Conservation (phyloP, 148 eudicot genomes). For the Camellia lanceoleosa region DNA sequence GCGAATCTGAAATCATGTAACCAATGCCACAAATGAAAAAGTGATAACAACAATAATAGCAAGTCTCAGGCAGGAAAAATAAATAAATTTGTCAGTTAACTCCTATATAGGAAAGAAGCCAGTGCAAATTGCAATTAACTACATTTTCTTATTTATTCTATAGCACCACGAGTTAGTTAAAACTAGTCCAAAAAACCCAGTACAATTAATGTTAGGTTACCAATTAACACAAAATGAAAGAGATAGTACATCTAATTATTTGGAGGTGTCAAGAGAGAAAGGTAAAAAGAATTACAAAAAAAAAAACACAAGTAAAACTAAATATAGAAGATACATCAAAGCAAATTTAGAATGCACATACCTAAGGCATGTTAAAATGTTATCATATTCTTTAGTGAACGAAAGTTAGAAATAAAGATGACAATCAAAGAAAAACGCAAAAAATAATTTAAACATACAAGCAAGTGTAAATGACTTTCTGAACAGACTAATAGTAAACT, state of each 20-base stretch:
- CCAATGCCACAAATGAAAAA: background rate
- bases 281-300: too few relatives aligned
- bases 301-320: background rate
- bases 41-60: background rate
- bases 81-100: background rate
- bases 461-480: background rate
- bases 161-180: background rate
- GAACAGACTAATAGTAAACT: background rate
- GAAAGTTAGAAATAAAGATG: background rate
- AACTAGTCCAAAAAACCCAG: background rate
- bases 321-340: background rate
- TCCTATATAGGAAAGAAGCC: background rate
- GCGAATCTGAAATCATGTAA: slow-evolving; percentile 58
- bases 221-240: background rate
- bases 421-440: background rate
- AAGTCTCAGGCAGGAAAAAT: background rate
- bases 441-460: background rate
- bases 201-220: background rate
- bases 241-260: background rate
- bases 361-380: background rate
- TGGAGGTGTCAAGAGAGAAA: too few relatives aligned
- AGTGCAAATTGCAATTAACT: background rate
- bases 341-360: background rate
- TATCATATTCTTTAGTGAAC: background rate
- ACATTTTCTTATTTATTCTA: background rate